Conservation (phyloP, 495 filamentous ascomycete species). For the Penicillium antarcticum region DNA sequence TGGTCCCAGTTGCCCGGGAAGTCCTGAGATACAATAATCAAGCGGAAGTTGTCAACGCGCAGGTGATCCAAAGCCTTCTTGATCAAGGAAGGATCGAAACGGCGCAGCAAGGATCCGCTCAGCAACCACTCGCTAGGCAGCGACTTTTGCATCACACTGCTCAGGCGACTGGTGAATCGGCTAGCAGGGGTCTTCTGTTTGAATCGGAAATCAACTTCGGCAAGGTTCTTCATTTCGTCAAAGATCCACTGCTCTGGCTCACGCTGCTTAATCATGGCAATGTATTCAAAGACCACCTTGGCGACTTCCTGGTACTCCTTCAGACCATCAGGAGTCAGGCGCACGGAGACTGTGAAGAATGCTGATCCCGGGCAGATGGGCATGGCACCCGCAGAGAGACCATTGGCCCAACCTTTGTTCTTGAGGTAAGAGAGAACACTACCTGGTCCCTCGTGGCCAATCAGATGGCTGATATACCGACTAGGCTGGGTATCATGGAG, state of each 20-base stretch:
- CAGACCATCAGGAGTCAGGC: constrained; percentile 81
- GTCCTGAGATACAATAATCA: constrained; percentile 76
- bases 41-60: constrained; percentile 83
- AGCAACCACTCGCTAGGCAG: constrained; percentile 82
- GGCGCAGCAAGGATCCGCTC: constrained; percentile 69
- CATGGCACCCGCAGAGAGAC: constrained; percentile 73
- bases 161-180: constrained; percentile 79
- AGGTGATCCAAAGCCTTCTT: constrained; percentile 71
- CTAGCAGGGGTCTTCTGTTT: constrained; percentile 88
- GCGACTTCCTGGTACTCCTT: constrained; percentile 84
- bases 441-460: constrained; percentile 95
- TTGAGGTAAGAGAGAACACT: constrained; percentile 96
- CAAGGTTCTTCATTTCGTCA: constrained; percentile 82
- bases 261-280: constrained; percentile 77
- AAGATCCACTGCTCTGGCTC: constrained; percentile 90
- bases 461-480: constrained; percentile 87
- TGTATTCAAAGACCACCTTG: constrained; percentile 90
- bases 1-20: constrained; percentile 81
- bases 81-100: constrained; percentile 75
- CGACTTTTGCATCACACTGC: constrained; percentile 84
- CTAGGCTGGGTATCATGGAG: constrained; percentile 81
- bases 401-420: constrained; percentile 92
- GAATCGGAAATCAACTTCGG: constrained; percentile 92
- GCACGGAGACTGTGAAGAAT: constrained; percentile 76
- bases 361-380: constrained; percentile 79